Percentiles rank a stretch among this genome's conserved stretches.
Conservation (phyloP, 306 rosid genomes). For the barrel medic (Medicago truncatula) region DNA sequence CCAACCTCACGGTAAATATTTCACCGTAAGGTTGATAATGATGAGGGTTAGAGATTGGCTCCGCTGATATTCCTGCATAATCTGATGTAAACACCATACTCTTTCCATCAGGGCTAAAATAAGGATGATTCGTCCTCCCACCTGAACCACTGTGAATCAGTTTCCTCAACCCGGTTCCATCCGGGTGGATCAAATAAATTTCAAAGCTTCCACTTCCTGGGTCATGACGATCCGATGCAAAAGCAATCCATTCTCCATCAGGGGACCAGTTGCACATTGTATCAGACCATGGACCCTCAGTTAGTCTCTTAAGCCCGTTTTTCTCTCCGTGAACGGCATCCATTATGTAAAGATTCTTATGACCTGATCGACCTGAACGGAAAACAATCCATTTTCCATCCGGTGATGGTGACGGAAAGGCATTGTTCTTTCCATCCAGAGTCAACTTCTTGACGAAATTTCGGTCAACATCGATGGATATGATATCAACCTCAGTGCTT, state of each 20-base stretch:
- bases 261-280: conserved; percentile 95
- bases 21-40: conserved; percentile 87
- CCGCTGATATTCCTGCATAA: conserved; percentile 76
- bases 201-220: conserved; percentile 76
- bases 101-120: conserved; percentile 78
- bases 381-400: conserved; percentile 86
- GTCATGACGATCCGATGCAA: conserved; percentile 67
- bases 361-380: conserved; percentile 75
- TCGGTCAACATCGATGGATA: conserved; percentile 57
- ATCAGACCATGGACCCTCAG: conserved; percentile 79
- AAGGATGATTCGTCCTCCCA: conserved; percentile 80
- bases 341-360: conserved; percentile 76
- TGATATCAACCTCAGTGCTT: conserved; percentile 64
- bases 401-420: conserved; percentile 75
- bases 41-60: conserved; percentile 89
- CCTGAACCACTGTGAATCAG: conserved; percentile 66
- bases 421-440: conserved; percentile 74
- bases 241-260: conserved; percentile 81
- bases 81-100: conserved; percentile 69
- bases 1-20: conserved; percentile 66
- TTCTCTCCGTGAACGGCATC: conserved; percentile 71
- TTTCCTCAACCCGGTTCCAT: conserved; percentile 77
- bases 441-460: conserved; percentile 57
- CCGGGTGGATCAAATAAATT: conserved; percentile 71
- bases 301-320: conserved; percentile 51